Evolutionary conservation across 345 rosid genomes (phyloP).

Genomic region (Reutealis trisperma): DNA sequence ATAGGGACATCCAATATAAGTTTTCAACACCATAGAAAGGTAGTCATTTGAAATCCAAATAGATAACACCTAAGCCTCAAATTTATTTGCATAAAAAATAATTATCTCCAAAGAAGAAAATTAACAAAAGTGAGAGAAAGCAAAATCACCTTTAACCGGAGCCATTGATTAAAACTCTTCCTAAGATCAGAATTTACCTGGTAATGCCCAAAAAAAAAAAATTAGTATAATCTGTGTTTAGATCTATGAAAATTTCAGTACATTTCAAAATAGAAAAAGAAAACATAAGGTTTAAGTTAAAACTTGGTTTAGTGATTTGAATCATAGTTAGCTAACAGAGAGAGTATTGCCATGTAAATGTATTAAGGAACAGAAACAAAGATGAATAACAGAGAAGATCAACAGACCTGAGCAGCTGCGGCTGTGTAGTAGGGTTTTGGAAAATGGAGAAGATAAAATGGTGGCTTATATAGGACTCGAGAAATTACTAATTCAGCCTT

Average conservation of each 20-base stretch:
- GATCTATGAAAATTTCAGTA: background rate
- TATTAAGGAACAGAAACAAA: background rate
- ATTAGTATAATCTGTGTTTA: background rate
- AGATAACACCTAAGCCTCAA: background rate
- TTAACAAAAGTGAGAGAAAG: background rate
- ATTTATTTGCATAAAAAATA: no score
- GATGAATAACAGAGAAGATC: background rate
- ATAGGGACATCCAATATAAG: no score
- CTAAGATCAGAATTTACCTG: background rate
- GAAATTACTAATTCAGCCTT: background rate
- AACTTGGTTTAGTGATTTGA: no score
- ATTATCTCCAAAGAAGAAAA: no score
- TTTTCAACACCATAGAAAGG: no score
- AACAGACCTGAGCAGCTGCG: background rate
- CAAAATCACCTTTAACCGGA: constrained; percentile 38
- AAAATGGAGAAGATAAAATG: background rate
- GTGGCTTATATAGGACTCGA: background rate
- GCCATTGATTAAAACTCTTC: constrained; percentile 31
- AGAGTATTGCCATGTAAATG: background rate
- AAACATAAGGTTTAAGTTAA: no score
- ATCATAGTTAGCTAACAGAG: no score
- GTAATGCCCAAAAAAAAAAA: background rate
- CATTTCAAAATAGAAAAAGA: background rate
- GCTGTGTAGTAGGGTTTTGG: background rate
- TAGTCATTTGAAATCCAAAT: background rate